A percentile compares a stretch with the other conserved stretches of the same genome.
phyloP scores from a whole-genome alignment of 139 green algal genomes.

The Coccomyxa sp. region DNA sequence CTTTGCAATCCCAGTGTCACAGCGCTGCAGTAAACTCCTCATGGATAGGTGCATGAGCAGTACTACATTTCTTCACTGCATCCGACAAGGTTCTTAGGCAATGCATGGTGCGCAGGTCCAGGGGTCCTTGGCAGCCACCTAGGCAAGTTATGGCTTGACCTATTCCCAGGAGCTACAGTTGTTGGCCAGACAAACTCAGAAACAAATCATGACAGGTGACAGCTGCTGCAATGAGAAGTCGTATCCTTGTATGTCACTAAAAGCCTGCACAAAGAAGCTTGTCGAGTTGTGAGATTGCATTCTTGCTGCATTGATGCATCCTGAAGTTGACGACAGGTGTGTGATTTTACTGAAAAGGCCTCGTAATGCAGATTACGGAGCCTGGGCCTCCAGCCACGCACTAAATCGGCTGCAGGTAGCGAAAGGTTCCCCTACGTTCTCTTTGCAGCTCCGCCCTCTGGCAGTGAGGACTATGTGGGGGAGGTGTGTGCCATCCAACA shows the following conservation, averaged over 20 bases:
- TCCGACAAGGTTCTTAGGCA: not conserved
- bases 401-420: conserved; percentile 31
- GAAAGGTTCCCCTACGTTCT: conserved; percentile 76
- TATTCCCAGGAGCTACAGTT: conserved; percentile 54
- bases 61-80: not conserved
- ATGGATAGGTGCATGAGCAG: no score
- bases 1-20: not conserved
- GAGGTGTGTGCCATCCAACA: no score
- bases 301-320: no score
- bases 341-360: not conserved
- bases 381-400: conserved; percentile 62
- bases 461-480: conserved; percentile 78
- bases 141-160: conserved; percentile 73
- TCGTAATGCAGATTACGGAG: conserved; percentile 52
- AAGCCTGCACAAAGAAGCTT: not conserved
- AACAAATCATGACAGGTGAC: conserved; percentile 75
- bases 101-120: conserved; percentile 77
- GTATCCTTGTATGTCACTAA: not conserved
- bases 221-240: not conserved
- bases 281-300: not conserved
- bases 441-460: conserved; percentile 87
- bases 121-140: conserved; percentile 83
- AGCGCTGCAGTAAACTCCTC: no score
- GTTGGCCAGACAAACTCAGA: conserved; percentile 89
- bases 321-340: not conserved